Evolutionary conservation across 305 asterid species (phyloP).

Genomic region (Plantago coronopus): DNA sequence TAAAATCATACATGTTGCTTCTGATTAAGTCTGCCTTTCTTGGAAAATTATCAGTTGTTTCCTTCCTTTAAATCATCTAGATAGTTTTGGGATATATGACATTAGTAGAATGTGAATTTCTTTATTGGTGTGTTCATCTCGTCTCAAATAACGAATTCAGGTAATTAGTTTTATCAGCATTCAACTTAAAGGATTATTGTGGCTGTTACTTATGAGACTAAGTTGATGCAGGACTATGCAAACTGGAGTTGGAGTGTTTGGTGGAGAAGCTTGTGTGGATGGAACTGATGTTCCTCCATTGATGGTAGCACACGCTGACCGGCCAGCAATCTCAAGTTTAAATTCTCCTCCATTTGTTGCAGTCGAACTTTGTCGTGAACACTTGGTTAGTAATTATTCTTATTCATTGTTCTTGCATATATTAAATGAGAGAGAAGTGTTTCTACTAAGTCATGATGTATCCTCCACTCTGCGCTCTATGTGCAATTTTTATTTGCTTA

Average conservation of each 20-base stretch:
- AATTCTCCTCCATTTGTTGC: conserved; percentile 79
- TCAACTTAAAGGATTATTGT: neutral
- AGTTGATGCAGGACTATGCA: conserved; percentile 66
- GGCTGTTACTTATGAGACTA: conserved; percentile 9
- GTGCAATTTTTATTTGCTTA: neutral
- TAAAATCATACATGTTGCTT: neutral
- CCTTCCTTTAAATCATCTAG: neutral
- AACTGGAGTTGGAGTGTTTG: conserved; percentile 92
- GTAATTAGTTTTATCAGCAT: conserved; percentile 4
- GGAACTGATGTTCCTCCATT: conserved; percentile 58
- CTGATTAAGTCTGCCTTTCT: neutral
- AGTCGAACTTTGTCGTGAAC: conserved; percentile 88
- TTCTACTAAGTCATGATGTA: too few relatives aligned
- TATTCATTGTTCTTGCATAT: conserved; percentile 6
- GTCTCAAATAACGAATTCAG: conserved; percentile 6
- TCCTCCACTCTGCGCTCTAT: too few relatives aligned
- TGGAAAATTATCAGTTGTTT: neutral
- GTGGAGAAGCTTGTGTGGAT: conserved; percentile 67
- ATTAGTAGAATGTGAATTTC: conserved; percentile 9
- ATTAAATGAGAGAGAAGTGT: too few relatives aligned
- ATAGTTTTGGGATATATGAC: conserved; percentile 2
- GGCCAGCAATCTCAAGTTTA: conserved; percentile 76
- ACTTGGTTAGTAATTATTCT: conserved; percentile 59
- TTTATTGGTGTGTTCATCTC: neutral
- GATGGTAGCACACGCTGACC: conserved; percentile 83